A percentile compares a stretch with the other conserved stretches of the same genome.
phyloP scores from a whole-genome alignment of 1,284 basidiomycete species.

The Mrakiaceae sp. region DNA sequence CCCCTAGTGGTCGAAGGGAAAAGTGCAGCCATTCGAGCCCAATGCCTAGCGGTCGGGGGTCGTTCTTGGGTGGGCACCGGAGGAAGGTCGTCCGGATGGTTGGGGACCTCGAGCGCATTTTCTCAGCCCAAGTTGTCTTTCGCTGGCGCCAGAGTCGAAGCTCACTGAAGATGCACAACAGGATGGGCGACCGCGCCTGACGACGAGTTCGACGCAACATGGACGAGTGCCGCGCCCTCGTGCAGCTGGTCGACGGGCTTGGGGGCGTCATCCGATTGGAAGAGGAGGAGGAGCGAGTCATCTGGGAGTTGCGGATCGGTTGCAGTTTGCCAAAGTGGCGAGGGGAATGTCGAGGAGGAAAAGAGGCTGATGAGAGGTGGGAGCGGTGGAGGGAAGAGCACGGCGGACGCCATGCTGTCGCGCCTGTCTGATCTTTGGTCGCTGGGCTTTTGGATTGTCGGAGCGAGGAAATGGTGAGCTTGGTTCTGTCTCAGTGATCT shows the following conservation, averaged over 20 bases:
- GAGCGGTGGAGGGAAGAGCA: background rate
- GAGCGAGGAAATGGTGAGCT: background rate
- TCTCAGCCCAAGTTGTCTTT: background rate
- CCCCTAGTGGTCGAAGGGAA: background rate
- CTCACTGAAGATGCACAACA: background rate
- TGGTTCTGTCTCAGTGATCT: background rate
- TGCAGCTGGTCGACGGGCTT: background rate
- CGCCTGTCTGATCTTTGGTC: background rate
- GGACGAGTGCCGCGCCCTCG: background rate
- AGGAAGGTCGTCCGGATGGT: background rate
- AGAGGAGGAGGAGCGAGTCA: slow-evolving; percentile 6
- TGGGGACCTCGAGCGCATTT: background rate
- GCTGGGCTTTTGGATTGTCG: background rate
- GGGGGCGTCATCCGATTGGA: slow-evolving; percentile 1
- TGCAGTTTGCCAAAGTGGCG: background rate
- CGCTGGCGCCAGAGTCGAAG: background rate
- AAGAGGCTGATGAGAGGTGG: slow-evolving; percentile 10
- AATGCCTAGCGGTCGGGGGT: background rate
- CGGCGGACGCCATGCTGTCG: background rate
- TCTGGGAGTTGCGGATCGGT: slow-evolving; percentile 7
- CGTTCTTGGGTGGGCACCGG: background rate
- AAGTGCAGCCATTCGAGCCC: slow-evolving; percentile 3
- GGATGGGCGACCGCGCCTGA: background rate
- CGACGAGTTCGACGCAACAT: background rate
- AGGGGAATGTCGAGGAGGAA: slow-evolving; percentile 11